Conservation (phyloP, 2,329 filamentous ascomycete species). For the Lecanicillium sp. region DNA sequence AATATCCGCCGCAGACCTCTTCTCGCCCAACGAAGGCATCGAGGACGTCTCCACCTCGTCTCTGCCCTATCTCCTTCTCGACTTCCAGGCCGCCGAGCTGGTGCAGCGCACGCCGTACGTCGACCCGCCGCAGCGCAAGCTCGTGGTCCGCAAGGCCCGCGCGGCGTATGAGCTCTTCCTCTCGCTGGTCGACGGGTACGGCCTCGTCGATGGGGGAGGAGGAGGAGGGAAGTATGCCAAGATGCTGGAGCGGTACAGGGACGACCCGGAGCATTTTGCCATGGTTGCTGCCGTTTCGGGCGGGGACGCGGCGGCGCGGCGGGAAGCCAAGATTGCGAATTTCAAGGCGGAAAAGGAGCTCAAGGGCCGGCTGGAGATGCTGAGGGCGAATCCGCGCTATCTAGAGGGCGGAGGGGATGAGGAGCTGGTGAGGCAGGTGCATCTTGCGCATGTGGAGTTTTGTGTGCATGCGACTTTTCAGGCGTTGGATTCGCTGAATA, state of each 20-base stretch:
- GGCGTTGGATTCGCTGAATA: conserved; percentile 75
- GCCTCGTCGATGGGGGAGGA: no score
- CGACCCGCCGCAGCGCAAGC: conserved; percentile 47
- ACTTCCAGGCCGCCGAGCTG: conserved; percentile 74
- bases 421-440: conserved; percentile 68
- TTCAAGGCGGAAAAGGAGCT: conserved; percentile 82
- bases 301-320: conserved; percentile 53
- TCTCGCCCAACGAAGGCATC: conserved; percentile 81
- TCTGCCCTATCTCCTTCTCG: conserved; percentile 73
- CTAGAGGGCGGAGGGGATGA: conserved; percentile 70
- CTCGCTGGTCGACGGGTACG: conserved; percentile 68
- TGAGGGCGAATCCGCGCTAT: conserved; percentile 38
- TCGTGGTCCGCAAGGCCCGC: conserved; percentile 54
- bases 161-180: conserved; percentile 72
- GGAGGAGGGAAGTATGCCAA: conserved; percentile 53
- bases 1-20: conserved; percentile 65
- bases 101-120: conserved; percentile 55
- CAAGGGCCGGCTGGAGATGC: conserved; percentile 66
- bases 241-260: conserved; percentile 64
- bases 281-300: conserved; percentile 46
- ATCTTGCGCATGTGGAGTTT: conserved; percentile 67
- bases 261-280: conserved; percentile 64
- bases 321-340: conserved; percentile 77
- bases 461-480: conserved; percentile 76
- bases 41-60: conserved; percentile 84